A percentile compares a stretch with the other conserved stretches of the same genome.
Evolutionary conservation across 306 rosid species (phyloP).

Genomic region (Potentilla sterilis): DNA sequence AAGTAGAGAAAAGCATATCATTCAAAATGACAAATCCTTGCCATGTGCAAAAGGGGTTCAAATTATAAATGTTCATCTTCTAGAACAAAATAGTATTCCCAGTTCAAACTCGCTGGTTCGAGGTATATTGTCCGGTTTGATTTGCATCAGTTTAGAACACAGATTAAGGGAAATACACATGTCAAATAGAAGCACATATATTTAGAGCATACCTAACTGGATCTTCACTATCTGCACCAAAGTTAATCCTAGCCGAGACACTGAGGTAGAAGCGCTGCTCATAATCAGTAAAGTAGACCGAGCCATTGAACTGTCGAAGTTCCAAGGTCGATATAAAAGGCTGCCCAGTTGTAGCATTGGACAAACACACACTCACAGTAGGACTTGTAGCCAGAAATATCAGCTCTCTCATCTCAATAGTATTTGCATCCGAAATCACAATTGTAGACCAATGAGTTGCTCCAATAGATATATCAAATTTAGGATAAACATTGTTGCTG

Average conservation of each 20-base stretch:
- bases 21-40: neutral
- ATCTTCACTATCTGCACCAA: conserved; percentile 80
- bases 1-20: conserved; percentile 17
- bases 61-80: neutral
- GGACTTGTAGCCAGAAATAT: conserved; percentile 82
- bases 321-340: conserved; percentile 97
- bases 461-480: conserved; percentile 86
- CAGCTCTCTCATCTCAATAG: conserved; percentile 62
- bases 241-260: conserved; percentile 95
- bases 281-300: conserved; percentile 56
- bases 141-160: neutral
- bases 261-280: conserved; percentile 79
- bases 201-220: conserved; percentile 57
- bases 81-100: neutral
- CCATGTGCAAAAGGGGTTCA: neutral
- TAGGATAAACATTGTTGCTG: conserved; percentile 79
- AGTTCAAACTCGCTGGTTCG: neutral
- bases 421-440: conserved; percentile 78
- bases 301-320: conserved; percentile 95
- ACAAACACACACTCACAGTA: conserved; percentile 75
- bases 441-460: conserved; percentile 91
- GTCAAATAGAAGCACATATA: conserved; percentile 5
- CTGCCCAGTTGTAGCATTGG: conserved; percentile 96
- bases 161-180: neutral
- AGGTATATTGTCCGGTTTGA: neutral